phyloP scores from a whole-genome alignment of 495 filamentous ascomycete species.

The Penicillium nucicola region DNA sequence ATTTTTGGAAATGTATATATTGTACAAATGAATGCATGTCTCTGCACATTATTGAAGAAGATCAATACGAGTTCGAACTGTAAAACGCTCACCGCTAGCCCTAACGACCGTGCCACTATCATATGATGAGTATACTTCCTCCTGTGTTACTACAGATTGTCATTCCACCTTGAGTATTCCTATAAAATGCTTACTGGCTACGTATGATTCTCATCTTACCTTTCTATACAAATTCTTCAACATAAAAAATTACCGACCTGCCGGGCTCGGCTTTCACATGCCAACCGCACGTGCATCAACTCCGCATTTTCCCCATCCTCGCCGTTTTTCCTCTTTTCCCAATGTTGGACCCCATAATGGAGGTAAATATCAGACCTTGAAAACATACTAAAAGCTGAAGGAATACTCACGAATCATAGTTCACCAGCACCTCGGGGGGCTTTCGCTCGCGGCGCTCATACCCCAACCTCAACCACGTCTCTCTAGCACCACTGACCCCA shows the following conservation, averaged over 20 bases:
- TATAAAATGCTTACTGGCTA: background rate
- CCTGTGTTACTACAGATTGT: background rate
- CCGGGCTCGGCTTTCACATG: conserved; percentile 25
- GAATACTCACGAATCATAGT: conserved; percentile 4
- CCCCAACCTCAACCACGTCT: conserved; percentile 45
- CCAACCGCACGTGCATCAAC: conserved; percentile 20
- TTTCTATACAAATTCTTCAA: background rate
- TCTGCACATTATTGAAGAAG: background rate
- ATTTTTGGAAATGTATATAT: background rate
- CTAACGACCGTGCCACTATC: background rate
- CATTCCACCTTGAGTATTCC: background rate
- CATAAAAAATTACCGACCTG: background rate
- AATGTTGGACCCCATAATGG: conserved; percentile 17
- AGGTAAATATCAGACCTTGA: conserved; percentile 14
- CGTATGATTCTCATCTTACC: no score
- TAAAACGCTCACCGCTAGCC: no score
- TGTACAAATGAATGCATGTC: conserved; percentile 6
- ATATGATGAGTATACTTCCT: background rate
- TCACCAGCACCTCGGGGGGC: conserved; percentile 22
- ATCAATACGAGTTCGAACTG: no score
- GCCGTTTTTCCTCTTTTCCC: conserved; percentile 1
- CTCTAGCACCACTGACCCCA: conserved; percentile 64
- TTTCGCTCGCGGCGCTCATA: conserved; percentile 46
- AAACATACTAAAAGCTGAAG: background rate
- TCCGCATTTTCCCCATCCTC: conserved; percentile 23